phyloP scores from a whole-genome alignment of 257 asterid genomes.

The Solanum appendiculatum region DNA sequence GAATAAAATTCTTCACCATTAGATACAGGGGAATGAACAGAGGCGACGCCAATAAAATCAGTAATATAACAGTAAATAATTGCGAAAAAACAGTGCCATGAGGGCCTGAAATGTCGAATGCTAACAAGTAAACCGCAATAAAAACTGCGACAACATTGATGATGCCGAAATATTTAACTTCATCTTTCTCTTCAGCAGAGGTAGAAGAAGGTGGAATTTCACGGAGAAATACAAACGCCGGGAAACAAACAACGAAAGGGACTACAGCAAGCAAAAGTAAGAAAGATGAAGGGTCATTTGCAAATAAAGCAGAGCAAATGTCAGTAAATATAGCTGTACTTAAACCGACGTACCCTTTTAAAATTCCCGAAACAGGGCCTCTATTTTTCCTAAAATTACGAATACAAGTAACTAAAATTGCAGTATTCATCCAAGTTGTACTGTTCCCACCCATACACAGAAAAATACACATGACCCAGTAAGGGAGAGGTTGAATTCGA shows the following conservation, averaged over 20 bases:
- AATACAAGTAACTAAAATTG: constrained; percentile 19
- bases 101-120: constrained; percentile 6
- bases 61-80: not conserved
- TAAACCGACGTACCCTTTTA: constrained; percentile 16
- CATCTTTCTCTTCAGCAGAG: not conserved
- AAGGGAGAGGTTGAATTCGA: constrained; percentile 11
- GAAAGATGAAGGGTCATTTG: not conserved
- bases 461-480: constrained; percentile 22
- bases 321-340: constrained; percentile 17
- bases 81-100: constrained; percentile 8
- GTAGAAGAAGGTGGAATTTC: constrained; percentile 7
- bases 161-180: not conserved
- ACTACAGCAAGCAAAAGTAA: not conserved
- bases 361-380: constrained; percentile 17
- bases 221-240: constrained; percentile 6
- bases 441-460: constrained; percentile 28
- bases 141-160: not conserved
- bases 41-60: constrained; percentile 6
- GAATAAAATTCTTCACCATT: not conserved
- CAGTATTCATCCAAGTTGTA: constrained; percentile 28
- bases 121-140: not conserved
- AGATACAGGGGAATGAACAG: constrained; percentile 3
- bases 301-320: constrained; percentile 9
- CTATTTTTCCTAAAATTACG: constrained; percentile 16
- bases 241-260: constrained; percentile 3